Percentiles rank a stretch among this genome's conserved stretches.
Conservation (phyloP, 306 rosid genomes). For the Pterocarpus macrocarpus region DNA sequence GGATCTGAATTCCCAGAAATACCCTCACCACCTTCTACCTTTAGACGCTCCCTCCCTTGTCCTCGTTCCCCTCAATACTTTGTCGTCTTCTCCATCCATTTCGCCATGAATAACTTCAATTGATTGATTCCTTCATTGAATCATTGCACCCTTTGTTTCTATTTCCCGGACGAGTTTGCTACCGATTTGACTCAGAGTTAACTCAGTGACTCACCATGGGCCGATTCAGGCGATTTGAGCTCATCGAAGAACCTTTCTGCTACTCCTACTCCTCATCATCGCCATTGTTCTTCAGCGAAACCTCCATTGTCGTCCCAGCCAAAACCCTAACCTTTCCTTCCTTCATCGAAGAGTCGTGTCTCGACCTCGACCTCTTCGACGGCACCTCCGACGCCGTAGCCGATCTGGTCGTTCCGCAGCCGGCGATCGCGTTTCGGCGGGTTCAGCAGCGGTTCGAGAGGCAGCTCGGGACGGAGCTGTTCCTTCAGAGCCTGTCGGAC, state of each 20-base stretch:
- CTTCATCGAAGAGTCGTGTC: conserved; percentile 54
- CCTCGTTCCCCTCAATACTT: conserved; percentile 46
- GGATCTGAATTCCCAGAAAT: conserved; percentile 27
- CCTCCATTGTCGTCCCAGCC: conserved; percentile 55
- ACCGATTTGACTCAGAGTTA: conserved; percentile 43
- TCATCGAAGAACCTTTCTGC: conserved; percentile 61
- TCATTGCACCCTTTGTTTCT: not conserved
- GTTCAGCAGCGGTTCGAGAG: conserved; percentile 63
- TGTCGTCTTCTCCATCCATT: conserved; percentile 53
- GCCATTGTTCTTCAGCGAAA: conserved; percentile 53
- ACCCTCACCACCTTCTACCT: conserved; percentile 31
- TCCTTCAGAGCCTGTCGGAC: conserved; percentile 64
- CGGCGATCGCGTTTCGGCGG: conserved; percentile 52
- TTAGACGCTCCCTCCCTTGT: not conserved
- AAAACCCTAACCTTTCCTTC: conserved; percentile 62
- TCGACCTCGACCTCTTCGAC: conserved; percentile 52
- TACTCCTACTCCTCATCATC: conserved; percentile 10
- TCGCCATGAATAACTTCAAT: not conserved
- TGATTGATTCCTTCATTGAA: not conserved
- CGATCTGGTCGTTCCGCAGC: conserved; percentile 57
- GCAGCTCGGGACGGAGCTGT: conserved; percentile 52
- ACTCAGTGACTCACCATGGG: conserved; percentile 57
- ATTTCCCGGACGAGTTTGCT: not conserved
- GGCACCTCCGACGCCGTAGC: conserved; percentile 50
- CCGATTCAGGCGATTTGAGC: conserved; percentile 64